Conservation (phyloP, 2,329 filamentous ascomycete species). For the Ophiognomonia clavigignenti-juglandacearum region DNA sequence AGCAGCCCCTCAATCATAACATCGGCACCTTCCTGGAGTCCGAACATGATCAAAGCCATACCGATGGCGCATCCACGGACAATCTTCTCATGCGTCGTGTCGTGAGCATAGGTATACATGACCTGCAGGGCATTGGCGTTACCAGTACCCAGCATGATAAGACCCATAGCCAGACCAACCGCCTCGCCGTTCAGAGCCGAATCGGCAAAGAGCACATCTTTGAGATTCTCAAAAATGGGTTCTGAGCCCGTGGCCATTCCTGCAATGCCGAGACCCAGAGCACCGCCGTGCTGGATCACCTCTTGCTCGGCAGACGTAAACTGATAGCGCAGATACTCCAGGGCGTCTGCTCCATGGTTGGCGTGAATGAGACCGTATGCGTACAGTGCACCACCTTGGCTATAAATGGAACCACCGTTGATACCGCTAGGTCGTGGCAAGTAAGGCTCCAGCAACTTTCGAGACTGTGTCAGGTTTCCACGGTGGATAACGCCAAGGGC, state of each 20-base stretch:
- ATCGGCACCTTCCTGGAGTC: slow-evolving; percentile 89
- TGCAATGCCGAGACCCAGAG: slow-evolving; percentile 89
- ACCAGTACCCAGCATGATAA: slow-evolving; percentile 98
- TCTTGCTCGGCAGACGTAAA: slow-evolving; percentile 78
- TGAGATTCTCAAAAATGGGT: slow-evolving; percentile 86
- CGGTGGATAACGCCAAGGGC: slow-evolving; percentile 95
- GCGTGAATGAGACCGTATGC: slow-evolving; percentile 95
- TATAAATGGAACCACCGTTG: slow-evolving; percentile 82
- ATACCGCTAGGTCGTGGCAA: slow-evolving; percentile 73
- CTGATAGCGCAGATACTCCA: slow-evolving; percentile 72
- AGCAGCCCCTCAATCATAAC: slow-evolving; percentile 90
- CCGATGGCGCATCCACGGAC: slow-evolving; percentile 91
- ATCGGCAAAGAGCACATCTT: slow-evolving; percentile 83
- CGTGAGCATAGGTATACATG: slow-evolving; percentile 96
- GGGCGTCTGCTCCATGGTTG: slow-evolving; percentile 89
- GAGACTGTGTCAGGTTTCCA: slow-evolving; percentile 87
- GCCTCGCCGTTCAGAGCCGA: slow-evolving; percentile 96
- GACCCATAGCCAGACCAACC: slow-evolving; percentile 90
- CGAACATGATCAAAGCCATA: slow-evolving; percentile 98
- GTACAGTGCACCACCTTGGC: slow-evolving; percentile 92
- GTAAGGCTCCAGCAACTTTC: slow-evolving; percentile 91
- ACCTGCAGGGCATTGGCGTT: slow-evolving; percentile 90
- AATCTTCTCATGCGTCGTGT: slow-evolving; percentile 98
- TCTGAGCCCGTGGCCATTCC: slow-evolving; percentile 95
- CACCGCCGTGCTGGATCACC: slow-evolving; percentile 94